Evolutionary conservation across 352 stramenopile genomes (phyloP), one percentile per base, ranked within the genome.

Genomic region (Albugo candida): DNA sequence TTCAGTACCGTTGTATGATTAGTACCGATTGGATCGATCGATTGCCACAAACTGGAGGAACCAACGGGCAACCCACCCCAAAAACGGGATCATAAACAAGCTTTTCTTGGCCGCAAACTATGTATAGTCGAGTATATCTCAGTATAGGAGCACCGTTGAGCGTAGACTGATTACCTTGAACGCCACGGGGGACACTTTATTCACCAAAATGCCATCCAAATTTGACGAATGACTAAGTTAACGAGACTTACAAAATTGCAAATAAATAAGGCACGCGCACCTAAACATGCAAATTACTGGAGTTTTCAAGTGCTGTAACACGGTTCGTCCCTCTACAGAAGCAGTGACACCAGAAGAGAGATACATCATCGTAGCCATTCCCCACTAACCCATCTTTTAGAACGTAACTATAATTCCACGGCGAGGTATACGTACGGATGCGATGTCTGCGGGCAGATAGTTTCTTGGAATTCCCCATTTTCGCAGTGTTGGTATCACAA

Each of bases 61-160:
- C 77, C 77, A 89, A 21, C 74, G 74, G 38, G 71, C 51, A 5
- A 58, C 57, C 77, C 77, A 89, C 21, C 77, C 77, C 6, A 84
- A 59, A 37, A 83, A 80, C 12, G 77, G 77, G 44, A 89, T 50
- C 41, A 89, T 56, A 45, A 89, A 89, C 13, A 89, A 47, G 45
- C 68, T 83, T 56, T 87, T 86, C 61, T 89, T 89, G n/a, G 59
- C 77, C 14, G 72, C 76, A 53, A 83, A 87, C 66, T 81, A 46
- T 13, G 54, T 31, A n/a, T 53, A 3, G 37, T 13, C 5, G n/a
- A 42, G 35, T 2, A 36, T 2, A 54, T n/a, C 11, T 47, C 12
- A 13, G 41, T 17, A 51, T 18, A 13, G 8, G 31, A 2, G 8
- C 17, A 10, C 43, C 2, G 10, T 3, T 27, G 10, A 10, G 8